phyloP scores from a whole-genome alignment of 2,329 filamentous ascomycete species.

The Nannizzia gypsea region DNA sequence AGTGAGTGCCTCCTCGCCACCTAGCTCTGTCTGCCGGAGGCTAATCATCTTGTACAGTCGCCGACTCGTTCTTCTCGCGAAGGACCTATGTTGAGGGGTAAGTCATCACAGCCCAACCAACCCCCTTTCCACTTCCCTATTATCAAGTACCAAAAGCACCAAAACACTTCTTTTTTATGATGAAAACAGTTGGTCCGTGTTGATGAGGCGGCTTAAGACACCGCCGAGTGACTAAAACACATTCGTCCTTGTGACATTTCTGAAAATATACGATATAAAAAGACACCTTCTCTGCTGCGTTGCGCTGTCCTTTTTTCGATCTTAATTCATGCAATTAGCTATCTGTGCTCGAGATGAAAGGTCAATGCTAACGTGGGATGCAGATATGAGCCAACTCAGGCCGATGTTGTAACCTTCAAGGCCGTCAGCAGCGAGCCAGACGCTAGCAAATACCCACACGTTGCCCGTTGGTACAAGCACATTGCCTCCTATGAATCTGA shows the following conservation, averaged over 20 bases:
- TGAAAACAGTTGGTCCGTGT: conserved; percentile 91
- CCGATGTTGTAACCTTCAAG: conserved; percentile 94
- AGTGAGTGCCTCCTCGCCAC: conserved; percentile 34
- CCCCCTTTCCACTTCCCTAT: not conserved
- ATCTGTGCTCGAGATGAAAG: conserved; percentile 1
- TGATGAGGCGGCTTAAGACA: conserved; percentile 90
- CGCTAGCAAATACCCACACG: conserved; percentile 80
- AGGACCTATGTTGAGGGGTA: conserved; percentile 77
- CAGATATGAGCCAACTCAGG: conserved; percentile 67
- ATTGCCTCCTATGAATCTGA: conserved; percentile 85
- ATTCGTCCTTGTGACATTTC: conserved; percentile 57
- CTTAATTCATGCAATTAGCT: not conserved
- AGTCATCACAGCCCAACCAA: conserved; percentile 29
- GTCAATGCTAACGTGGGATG: conserved; percentile 5
- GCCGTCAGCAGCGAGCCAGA: conserved; percentile 64
- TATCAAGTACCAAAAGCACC: conserved; percentile 7
- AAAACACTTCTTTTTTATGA: conserved; percentile 40
- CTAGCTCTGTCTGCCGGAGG: conserved; percentile 14
- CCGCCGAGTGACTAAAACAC: conserved; percentile 68
- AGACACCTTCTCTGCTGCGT: conserved; percentile 5
- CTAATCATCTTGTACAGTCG: conserved; percentile 26
- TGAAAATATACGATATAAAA: conserved; percentile 39
- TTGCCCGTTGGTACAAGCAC: conserved; percentile 98
- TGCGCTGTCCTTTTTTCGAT: conserved; percentile 9
- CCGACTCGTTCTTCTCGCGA: conserved; percentile 40